Percentiles rank a stretch among this genome's conserved stretches.
Evolutionary conservation across 192 early-diverging fungal genomes (phyloP).

Genomic region (Geranomyces michiganensis): DNA sequence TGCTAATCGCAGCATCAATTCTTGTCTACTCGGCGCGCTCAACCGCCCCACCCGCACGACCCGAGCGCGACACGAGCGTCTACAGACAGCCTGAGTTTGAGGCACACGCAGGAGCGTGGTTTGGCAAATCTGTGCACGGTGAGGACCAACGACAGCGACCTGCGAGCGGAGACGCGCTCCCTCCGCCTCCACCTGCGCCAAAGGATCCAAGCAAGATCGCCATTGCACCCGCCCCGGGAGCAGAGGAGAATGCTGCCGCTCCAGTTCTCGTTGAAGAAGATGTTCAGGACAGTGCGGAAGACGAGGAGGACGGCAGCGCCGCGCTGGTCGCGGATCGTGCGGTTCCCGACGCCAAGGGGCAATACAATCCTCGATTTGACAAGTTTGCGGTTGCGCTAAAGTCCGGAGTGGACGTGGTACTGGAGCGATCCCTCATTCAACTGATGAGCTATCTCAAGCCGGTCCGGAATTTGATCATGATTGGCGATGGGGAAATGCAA

Average conservation of each 20-base stretch:
- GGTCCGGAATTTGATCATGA: conserved; percentile 53
- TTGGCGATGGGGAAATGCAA: conserved; percentile 49
- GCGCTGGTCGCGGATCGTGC: background rate
- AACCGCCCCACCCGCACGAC: background rate
- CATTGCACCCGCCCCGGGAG: background rate
- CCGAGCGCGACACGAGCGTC: background rate
- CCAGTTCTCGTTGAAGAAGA: background rate
- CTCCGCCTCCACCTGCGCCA: background rate
- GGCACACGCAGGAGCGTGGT: background rate
- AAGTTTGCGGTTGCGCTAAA: conserved; percentile 56
- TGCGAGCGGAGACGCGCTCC: background rate
- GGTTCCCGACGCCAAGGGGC: background rate
- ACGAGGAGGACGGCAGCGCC: background rate
- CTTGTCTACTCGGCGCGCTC: background rate
- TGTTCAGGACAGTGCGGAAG: background rate
- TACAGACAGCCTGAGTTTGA: conserved; percentile 10
- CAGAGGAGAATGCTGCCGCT: background rate
- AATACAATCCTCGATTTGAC: conserved; percentile 25
- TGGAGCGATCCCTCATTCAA: conserved; percentile 51
- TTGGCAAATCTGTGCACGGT: conserved; percentile 1
- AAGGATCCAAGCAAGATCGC: conserved; percentile 5
- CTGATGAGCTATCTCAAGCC: conserved; percentile 48
- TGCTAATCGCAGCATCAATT: background rate
- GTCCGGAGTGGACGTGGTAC: conserved; percentile 53
- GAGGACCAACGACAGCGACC: conserved; percentile 3